A percentile compares a stretch with the other conserved stretches of the same genome.
These are phyloP conservation scores for Colletotrichum orchidophilum DNA, from an alignment of 2,329 filamentous ascomycete genomes.

Conservation along the genomic window DNA sequence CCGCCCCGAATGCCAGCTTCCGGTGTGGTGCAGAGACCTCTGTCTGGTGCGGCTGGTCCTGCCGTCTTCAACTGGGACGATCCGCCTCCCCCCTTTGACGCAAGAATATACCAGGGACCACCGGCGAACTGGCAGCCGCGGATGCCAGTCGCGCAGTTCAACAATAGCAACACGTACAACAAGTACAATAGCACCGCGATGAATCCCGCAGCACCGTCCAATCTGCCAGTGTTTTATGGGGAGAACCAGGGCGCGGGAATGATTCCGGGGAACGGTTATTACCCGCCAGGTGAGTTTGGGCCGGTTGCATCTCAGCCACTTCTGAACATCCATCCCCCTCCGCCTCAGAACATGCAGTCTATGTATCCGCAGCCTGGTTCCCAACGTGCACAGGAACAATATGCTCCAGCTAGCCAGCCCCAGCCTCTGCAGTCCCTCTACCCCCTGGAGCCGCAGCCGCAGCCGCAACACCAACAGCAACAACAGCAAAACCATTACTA, in stretches of 20 bases:
- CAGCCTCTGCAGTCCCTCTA: too few species aligned
- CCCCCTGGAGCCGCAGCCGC: background rate
- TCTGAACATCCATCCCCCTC: background rate
- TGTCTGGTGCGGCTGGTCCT: background rate
- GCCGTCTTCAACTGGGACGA: background rate
- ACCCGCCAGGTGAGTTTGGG: background rate
- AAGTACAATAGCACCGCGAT: background rate
- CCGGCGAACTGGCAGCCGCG: too few species aligned
- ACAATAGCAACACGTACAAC: background rate
- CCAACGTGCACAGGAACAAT: too few species aligned
- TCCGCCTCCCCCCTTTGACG: background rate
- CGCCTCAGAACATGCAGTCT: background rate
- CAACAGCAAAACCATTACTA: background rate
- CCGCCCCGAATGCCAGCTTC: too few species aligned
- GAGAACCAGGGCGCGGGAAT: background rate
- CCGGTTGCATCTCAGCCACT: background rate
- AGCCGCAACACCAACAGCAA: background rate
- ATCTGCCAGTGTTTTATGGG: too few species aligned
- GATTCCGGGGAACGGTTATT: background rate
- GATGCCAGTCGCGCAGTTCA: background rate
- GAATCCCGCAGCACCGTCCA: background rate
- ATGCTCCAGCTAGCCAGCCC: too few species aligned
- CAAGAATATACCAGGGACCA: background rate
- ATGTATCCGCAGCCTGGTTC: too few species aligned
- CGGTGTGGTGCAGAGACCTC: background rate